Conservation (phyloP, 352 stramenopile genomes). For the Phytopythium vexans region DNA sequence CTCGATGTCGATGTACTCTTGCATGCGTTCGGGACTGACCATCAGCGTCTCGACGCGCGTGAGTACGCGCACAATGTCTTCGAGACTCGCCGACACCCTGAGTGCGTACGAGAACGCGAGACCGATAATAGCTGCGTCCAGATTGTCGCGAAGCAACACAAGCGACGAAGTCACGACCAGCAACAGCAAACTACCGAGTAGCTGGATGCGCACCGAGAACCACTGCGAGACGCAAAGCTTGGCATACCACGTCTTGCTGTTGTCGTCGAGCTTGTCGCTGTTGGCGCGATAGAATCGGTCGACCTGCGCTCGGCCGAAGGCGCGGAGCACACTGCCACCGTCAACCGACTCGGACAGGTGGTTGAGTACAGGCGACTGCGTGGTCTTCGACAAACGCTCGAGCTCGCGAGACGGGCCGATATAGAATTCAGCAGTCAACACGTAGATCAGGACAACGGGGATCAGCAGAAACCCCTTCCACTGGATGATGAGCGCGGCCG, state of each 20-base stretch:
- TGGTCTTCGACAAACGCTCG: conserved; percentile 45
- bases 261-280: conserved; percentile 30
- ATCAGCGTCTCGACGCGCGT: conserved; percentile 64
- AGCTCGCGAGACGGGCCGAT: conserved; percentile 51
- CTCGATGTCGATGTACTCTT: conserved; percentile 81
- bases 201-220: conserved; percentile 57
- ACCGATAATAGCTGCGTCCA: conserved; percentile 59
- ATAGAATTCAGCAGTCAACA: conserved; percentile 39
- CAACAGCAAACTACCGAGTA: conserved; percentile 81
- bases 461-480: conserved; percentile 80
- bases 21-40: conserved; percentile 88
- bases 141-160: conserved; percentile 33
- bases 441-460: conserved; percentile 82
- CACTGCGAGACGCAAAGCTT: conserved; percentile 38
- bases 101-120: conserved; percentile 90
- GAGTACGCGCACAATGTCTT: conserved; percentile 75
- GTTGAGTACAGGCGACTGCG: conserved; percentile 41
- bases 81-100: conserved; percentile 77
- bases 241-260: conserved; percentile 38
- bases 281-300: conserved; percentile 33
- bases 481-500: conserved; percentile 83
- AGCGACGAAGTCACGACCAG: conserved; percentile 70
- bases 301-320: conserved; percentile 42
- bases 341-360: conserved; percentile 54
- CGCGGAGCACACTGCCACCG: conserved; percentile 45